Percentiles rank a stretch among this genome's conserved stretches.
These are phyloP conservation scores for Orbilia blumenaviensis DNA, from an alignment of 2,329 filamentous ascomycete genomes.

Conservation along the genomic window DNA sequence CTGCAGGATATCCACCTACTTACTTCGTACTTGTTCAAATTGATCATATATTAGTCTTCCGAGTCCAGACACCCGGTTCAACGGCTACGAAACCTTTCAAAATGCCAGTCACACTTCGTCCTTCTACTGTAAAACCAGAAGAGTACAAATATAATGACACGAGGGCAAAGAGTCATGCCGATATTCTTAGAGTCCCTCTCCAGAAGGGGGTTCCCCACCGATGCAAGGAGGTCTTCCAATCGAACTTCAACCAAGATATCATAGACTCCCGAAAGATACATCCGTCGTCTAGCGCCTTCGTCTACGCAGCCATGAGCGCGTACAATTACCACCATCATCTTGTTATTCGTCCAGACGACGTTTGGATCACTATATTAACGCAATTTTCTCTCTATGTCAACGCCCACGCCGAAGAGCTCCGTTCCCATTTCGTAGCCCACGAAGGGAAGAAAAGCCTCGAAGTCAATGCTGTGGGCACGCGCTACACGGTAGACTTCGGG, in stretches of 20 bases:
- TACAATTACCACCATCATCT: conserved; percentile 66
- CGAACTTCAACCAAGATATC: conserved; percentile 55
- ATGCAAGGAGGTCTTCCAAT: conserved; percentile 57
- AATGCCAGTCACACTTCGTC: conserved; percentile 43
- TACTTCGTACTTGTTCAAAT: no score
- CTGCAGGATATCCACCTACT: no score
- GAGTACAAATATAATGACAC: conserved; percentile 6
- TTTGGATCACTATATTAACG: conserved; percentile 66
- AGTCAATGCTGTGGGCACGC: conserved; percentile 54
- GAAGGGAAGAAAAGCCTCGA: conserved; percentile 62
- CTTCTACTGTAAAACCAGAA: conserved; percentile 28
- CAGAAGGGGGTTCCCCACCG: conserved; percentile 6
- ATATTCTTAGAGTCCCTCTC: conserved; percentile 30
- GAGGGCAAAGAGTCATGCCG: background rate
- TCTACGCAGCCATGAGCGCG: conserved; percentile 64
- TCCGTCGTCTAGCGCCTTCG: conserved; percentile 62
- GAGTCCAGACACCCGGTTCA: no score
- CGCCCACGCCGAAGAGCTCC: conserved; percentile 63
- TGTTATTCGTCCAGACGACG: conserved; percentile 65
- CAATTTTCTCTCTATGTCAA: conserved; percentile 66
- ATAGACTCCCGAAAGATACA: conserved; percentile 53
- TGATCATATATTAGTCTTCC: no score
- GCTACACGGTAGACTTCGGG: conserved; percentile 58
- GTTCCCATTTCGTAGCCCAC: conserved; percentile 63
- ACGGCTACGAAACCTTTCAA: no score